Evolutionary conservation across 345 rosid species (phyloP).

Genomic region (Populus deltoides): DNA sequence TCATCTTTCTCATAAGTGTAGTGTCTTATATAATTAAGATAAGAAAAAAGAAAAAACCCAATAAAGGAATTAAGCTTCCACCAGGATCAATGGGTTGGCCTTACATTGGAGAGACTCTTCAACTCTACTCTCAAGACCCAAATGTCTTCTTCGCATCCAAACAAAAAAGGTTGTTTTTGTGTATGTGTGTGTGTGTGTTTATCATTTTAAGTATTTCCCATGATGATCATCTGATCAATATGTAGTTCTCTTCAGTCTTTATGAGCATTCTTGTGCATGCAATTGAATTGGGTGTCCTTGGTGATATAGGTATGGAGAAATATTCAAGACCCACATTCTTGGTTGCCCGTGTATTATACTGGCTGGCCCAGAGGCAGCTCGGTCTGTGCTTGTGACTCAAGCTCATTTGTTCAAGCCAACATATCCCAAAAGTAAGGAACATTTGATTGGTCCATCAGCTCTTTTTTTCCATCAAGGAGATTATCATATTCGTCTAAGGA

Average conservation of each 20-base stretch:
- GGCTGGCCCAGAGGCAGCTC: constrained; percentile 85
- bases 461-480: constrained; percentile 86
- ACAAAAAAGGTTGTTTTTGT: constrained; percentile 44
- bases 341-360: constrained; percentile 94
- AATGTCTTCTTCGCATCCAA: constrained; percentile 53
- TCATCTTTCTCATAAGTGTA: constrained; percentile 27
- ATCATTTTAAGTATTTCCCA: neutral
- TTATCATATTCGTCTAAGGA: constrained; percentile 66
- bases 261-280: neutral
- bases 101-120: constrained; percentile 63
- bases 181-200: neutral
- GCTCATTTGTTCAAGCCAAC: constrained; percentile 87
- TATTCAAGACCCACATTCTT: constrained; percentile 82
- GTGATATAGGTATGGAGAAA: constrained; percentile 66
- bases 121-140: constrained; percentile 68
- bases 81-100: constrained; percentile 85
- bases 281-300: constrained; percentile 6
- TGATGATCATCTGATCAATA: neutral
- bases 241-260: neutral
- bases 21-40: constrained; percentile 4
- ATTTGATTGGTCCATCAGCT: constrained; percentile 74
- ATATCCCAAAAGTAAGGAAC: constrained; percentile 88
- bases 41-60: constrained; percentile 19
- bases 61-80: constrained; percentile 42
- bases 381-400: constrained; percentile 62